Conservation (phyloP, 1,284 basidiomycete genomes). For the Tranzscheliella williamsii region DNA sequence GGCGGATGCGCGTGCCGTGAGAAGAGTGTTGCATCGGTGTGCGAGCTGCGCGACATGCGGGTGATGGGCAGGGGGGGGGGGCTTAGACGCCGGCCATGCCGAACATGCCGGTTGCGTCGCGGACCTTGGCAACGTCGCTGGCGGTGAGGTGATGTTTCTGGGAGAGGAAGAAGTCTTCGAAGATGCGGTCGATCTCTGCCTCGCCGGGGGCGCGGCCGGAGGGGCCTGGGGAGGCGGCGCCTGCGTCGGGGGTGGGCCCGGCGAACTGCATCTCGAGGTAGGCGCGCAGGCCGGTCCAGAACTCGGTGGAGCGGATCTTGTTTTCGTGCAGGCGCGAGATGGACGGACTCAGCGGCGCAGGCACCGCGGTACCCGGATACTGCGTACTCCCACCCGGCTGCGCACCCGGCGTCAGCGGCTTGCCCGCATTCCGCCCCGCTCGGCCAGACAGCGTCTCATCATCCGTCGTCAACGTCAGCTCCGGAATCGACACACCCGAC, state of each 20-base stretch:
- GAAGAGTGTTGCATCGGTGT: no score
- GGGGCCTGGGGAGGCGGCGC: conserved; percentile 21
- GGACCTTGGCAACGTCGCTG: conserved; percentile 51
- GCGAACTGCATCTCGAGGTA: conserved; percentile 52
- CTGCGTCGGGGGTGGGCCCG: conserved; percentile 22
- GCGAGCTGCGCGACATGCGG: not conserved
- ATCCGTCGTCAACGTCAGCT: conserved; percentile 57
- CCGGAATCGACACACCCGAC: conserved; percentile 52
- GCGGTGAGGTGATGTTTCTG: conserved; percentile 56
- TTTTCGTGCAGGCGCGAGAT: conserved; percentile 53
- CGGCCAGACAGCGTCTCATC: conserved; percentile 32
- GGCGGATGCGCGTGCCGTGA: no score
- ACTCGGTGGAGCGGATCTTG: conserved; percentile 46
- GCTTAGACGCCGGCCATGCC: conserved; percentile 49
- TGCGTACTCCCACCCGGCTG: conserved; percentile 23
- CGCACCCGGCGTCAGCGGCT: conserved; percentile 14
- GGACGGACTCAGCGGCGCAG: conserved; percentile 27
- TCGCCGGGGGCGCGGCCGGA: conserved; percentile 38
- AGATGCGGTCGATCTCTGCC: conserved; percentile 54
- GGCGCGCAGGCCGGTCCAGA: conserved; percentile 49
- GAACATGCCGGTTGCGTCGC: conserved; percentile 56
- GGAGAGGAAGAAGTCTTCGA: conserved; percentile 58
- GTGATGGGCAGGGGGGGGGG: not conserved
- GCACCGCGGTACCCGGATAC: conserved; percentile 20
- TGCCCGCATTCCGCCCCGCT: conserved; percentile 13